Evolutionary conservation across 2,329 filamentous ascomycete genomes (phyloP).

Genomic region (Shiraia sp.): DNA sequence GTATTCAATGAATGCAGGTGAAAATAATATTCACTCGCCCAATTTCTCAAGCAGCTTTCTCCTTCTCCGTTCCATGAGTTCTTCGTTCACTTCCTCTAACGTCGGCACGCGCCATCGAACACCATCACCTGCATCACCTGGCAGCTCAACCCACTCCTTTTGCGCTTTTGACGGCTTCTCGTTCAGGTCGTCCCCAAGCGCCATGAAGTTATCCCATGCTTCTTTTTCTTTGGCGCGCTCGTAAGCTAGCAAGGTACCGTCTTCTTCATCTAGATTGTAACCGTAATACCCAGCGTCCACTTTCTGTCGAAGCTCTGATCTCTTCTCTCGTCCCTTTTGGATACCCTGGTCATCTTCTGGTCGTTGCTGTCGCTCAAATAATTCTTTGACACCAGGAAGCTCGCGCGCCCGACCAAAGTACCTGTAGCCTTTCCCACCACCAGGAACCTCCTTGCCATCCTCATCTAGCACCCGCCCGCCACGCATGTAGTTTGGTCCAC

Average conservation of each 20-base stretch:
- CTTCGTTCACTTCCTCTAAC: slow-evolving; percentile 89
- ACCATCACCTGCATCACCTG: slow-evolving; percentile 85
- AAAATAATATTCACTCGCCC: slow-evolving; percentile 11
- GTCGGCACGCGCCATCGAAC: slow-evolving; percentile 81
- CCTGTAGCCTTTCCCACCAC: slow-evolving; percentile 85
- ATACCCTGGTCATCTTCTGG: slow-evolving; percentile 54
- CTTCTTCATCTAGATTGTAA: slow-evolving; percentile 90
- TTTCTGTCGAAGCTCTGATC: slow-evolving; percentile 70
- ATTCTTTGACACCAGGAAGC: slow-evolving; percentile 91
- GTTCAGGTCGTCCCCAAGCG: slow-evolving; percentile 54
- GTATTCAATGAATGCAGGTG: background rate
- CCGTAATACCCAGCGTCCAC: slow-evolving; percentile 97
- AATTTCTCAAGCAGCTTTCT: slow-evolving; percentile 84
- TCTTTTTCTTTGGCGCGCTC: slow-evolving; percentile 84
- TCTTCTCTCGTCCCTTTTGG: slow-evolving; percentile 67
- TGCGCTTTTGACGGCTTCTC: slow-evolving; percentile 30
- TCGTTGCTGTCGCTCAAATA: slow-evolving; percentile 51
- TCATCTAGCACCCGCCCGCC: slow-evolving; percentile 60
- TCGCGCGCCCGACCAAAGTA: slow-evolving; percentile 85
- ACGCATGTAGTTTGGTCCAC: slow-evolving; percentile 97
- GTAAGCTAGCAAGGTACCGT: slow-evolving; percentile 77
- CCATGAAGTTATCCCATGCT: slow-evolving; percentile 70
- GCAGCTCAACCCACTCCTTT: slow-evolving; percentile 75
- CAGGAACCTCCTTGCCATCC: slow-evolving; percentile 59
- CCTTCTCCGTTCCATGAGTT: slow-evolving; percentile 83